Percentiles rank a stretch among this genome's conserved stretches.
phyloP scores from a whole-genome alignment of 148 eudicot species.

The Limonium bicolor region DNA sequence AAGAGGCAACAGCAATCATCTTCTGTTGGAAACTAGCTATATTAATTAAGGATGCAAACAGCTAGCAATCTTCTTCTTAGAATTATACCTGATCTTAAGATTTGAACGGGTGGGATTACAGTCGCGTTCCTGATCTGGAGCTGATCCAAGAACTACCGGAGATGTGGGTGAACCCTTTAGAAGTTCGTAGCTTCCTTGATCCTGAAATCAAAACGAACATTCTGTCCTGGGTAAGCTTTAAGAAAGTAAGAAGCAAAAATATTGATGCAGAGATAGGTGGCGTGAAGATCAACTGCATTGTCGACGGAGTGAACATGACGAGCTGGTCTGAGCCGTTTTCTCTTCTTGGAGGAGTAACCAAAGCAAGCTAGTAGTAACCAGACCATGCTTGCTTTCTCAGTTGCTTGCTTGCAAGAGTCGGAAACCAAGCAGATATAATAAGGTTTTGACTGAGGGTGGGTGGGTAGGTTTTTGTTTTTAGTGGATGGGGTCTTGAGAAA shows the following conservation, averaged over 20 bases:
- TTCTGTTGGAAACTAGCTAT: too few species aligned
- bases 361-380: slow-evolving; percentile 66
- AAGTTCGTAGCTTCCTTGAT: slow-evolving; percentile 33
- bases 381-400: slow-evolving; percentile 39
- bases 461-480: neutral
- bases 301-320: slow-evolving; percentile 7
- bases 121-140: neutral
- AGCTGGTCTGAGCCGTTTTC: slow-evolving; percentile 22
- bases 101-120: slow-evolving; percentile 1
- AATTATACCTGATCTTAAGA: slow-evolving; percentile 15
- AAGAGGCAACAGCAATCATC: neutral
- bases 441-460: neutral
- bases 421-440: slow-evolving; percentile 1
- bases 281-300: slow-evolving; percentile 17
- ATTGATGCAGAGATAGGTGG: neutral
- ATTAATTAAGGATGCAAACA: neutral
- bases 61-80: neutral
- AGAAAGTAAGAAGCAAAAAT: neutral
- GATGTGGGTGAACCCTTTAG: slow-evolving; percentile 18
- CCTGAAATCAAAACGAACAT: slow-evolving; percentile 19
- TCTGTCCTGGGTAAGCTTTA: neutral
- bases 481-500: neutral
- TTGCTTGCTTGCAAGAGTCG: too few species aligned
- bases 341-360: slow-evolving; percentile 39
- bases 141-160: neutral